Evolutionary conservation across 78 protist species (phyloP), one percentile per base, ranked within the genome.

Genomic region (Chrysochromulina tobinii): DNA sequence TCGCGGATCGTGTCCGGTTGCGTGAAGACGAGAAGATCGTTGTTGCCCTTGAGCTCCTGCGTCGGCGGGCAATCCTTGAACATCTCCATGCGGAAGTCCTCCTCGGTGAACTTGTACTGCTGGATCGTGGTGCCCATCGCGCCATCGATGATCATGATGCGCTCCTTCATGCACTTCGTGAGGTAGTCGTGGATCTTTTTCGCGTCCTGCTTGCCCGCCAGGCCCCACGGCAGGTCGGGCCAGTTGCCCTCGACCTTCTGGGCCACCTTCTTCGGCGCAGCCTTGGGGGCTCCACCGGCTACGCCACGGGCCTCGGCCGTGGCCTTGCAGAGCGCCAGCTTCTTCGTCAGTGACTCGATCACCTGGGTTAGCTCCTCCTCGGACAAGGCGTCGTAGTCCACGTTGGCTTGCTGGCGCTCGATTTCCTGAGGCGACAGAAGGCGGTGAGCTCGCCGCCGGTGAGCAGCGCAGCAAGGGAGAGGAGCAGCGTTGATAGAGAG

Each of bases 121-220:
- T 98, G 99, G 83, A 99, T 92, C 94, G 94, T 93, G n/a, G 99
- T 99, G 51, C 99, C 99, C 98, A 97, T 98, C 15, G 97, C 99
- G 53, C 99, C 99, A 81, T 98, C 99, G 51, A 98, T 55, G 27
- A 97, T 61, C 96, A 94, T 89, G 81, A 98, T 96, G 79, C 98
- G 84, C 96, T 94, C 93, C 66, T n/a, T 23, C 69, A 96, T 21
- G 54, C 79, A 61, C 61, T 88, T 50, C 5, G 8, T 27, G n/a
- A 86, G 0, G 72, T 59, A 84, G 51, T 1, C 54, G 38, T 3
- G 27, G 27, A 84, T 15, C 72, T 2, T 23, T 11, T 5, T 51
- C 7, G 59, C 87, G 61, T 79, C 87, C 4, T 11, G 25, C 48
- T 2, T 2, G 48, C 12, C 87, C 12, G 87, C 87, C 23, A 2